phyloP scores from a whole-genome alignment of 495 filamentous ascomycete genomes.

The Daldinia vernicosa region DNA sequence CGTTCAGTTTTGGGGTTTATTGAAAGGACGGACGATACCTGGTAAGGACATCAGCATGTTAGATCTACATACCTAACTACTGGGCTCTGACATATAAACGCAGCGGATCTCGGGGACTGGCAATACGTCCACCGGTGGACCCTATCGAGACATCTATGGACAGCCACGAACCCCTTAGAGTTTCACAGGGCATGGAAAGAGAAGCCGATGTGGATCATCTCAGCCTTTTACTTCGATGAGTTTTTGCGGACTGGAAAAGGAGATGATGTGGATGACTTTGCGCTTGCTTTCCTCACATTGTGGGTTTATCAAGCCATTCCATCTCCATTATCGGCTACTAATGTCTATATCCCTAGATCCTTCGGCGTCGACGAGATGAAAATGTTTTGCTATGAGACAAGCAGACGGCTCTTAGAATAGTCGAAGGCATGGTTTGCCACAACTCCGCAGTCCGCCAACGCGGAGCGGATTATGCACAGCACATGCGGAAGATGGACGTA shows the following conservation, averaged over 20 bases:
- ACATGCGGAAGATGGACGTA: neutral
- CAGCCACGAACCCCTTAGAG: constrained; percentile 36
- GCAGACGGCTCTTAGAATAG: constrained; percentile 13
- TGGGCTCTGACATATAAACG: neutral
- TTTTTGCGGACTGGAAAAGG: constrained; percentile 35
- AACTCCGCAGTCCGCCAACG: constrained; percentile 20
- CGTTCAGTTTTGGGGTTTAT: constrained; percentile 9
- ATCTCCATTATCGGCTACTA: neutral
- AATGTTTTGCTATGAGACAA: constrained; percentile 40
- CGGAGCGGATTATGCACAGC: constrained; percentile 12
- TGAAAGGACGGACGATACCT: constrained; percentile 22
- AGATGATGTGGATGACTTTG: constrained; percentile 43
- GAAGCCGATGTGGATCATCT: constrained; percentile 41
- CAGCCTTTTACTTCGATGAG: constrained; percentile 32
- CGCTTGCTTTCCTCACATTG: constrained; percentile 33
- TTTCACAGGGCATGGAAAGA: constrained; percentile 44
- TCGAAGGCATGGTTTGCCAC: neutral
- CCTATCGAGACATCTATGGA: constrained; percentile 41
- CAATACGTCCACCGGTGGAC: constrained; percentile 35
- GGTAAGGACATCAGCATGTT: constrained; percentile 2
- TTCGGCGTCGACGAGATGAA: constrained; percentile 42
- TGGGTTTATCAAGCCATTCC: constrained; percentile 7
- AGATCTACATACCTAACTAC: neutral
- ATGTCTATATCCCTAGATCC: constrained; percentile 7
- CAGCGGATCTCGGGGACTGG: constrained; percentile 32